Conservation (phyloP, 768 basidiomycete genomes). For the Tulasnella sp. region DNA sequence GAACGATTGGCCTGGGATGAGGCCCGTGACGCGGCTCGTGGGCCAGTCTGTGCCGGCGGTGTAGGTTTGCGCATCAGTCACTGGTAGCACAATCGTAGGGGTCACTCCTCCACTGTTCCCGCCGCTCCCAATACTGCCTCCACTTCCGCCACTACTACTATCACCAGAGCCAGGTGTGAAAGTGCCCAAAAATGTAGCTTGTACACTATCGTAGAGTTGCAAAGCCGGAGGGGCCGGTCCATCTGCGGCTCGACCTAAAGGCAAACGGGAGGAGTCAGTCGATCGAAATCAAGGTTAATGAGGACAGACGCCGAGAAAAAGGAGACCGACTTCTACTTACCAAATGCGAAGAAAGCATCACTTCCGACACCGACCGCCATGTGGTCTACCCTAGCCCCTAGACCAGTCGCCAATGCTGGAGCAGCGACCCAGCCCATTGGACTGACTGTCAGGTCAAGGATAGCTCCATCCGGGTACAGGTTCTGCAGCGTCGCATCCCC, state of each 20-base stretch:
- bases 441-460: constrained; percentile 44
- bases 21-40: neutral
- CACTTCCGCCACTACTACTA: neutral
- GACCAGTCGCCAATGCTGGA: constrained; percentile 35
- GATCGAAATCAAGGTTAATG: too few species aligned
- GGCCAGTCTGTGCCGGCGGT: neutral
- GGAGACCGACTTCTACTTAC: constrained; percentile 33
- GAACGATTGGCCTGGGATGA: neutral
- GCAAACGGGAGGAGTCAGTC: neutral
- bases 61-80: too few species aligned
- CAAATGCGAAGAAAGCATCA: constrained; percentile 65
- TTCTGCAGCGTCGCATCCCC: constrained; percentile 41
- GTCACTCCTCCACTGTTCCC: neutral
- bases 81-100: too few species aligned
- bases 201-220: constrained; percentile 37
- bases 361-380: constrained; percentile 50
- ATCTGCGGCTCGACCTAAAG: constrained; percentile 37
- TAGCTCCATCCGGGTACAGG: constrained; percentile 57
- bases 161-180: neutral
- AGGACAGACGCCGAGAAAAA: neutral
- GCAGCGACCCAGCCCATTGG: constrained; percentile 52
- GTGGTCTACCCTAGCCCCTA: constrained; percentile 64
- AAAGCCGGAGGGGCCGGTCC: constrained; percentile 47
- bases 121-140: neutral
- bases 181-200: constrained; percentile 26